Base-by-base conservation (phyloP, 306 rosid genomes). In the Medicago ruthenica region DNA sequence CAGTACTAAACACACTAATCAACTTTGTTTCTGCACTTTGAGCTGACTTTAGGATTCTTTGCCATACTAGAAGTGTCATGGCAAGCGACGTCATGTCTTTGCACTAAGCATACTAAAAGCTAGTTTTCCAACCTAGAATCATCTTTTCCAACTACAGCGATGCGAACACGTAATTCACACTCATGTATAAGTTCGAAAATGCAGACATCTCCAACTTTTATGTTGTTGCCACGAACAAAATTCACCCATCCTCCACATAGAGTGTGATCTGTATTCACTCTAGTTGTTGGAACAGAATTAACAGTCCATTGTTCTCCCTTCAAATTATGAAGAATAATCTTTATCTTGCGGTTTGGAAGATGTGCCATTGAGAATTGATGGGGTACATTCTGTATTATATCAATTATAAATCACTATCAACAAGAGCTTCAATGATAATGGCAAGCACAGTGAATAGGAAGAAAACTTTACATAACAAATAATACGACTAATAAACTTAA, bases 211-310 rank as follows among this genome's bases (percentile, higher is more conserved):
- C 98, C 98, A 65, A 91, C 65, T 70, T 83, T 86, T 75, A 93
- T 77, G 81, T 77, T 87, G 77, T 93, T 93, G 57, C 83, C 85
- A 54, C 98, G 97, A 62, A 93, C 98, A 87, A 93, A 93, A 41
- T 96, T 96, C 91, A 91, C 86, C 98, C 97, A 93, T 77, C 98
- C 98, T 62, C 98, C 98, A 71, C 98, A 93, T 13, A 93, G 91
- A 27, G 98, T 93, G 77, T 93, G 98, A 79, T 93, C 87, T 24
- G 93, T 89, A 79, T 93, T 85, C 81, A 93, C 97, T 87, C 97
- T 88, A 75, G 89, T 91, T 65, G 91, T 76, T 79, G 98, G 98
- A 78, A 93, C 93, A 70, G 98, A 89, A 84, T 93, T 93, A 76
- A 93, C 98, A 3, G 88, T 88, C 98, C 98, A 93, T 55, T 82